These are phyloP conservation scores for Leccinum brunneo-olivaceum DNA, from an alignment of 1,284 basidiomycete species.

Conservation along the genomic window DNA sequence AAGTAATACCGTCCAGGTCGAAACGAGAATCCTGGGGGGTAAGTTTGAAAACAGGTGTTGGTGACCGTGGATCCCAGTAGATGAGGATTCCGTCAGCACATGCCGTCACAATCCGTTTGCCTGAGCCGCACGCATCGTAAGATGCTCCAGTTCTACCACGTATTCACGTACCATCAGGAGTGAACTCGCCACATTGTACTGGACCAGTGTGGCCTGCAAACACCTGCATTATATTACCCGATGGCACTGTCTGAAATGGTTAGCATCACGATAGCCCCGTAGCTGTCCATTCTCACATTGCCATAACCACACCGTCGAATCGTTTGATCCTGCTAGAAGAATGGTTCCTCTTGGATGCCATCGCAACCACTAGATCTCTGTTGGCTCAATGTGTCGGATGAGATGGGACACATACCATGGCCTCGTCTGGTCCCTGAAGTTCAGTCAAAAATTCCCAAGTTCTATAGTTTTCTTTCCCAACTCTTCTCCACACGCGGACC, in stretches of 20 bases:
- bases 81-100: conserved; percentile 82
- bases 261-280: conserved; percentile 2
- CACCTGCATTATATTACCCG: conserved; percentile 91
- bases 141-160: background rate
- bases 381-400: background rate
- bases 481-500: conserved; percentile 84
- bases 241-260: conserved; percentile 62
- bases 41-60: conserved; percentile 78
- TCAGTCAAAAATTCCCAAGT: conserved; percentile 91
- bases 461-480: conserved; percentile 66
- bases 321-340: conserved; percentile 87
- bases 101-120: conserved; percentile 84
- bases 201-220: conserved; percentile 86
- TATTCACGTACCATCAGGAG: conserved; percentile 66
- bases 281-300: conserved; percentile 55
- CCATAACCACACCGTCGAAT: conserved; percentile 98
- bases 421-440: conserved; percentile 91
- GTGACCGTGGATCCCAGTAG: conserved; percentile 86
- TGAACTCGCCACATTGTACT: conserved; percentile 87
- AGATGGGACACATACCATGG: conserved; percentile 60
- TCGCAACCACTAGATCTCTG: conserved; percentile 65
- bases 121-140: conserved; percentile 33
- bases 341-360: conserved; percentile 96
- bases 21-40: conserved; percentile 70
- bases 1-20: conserved; percentile 75